Evolutionary conservation across 2,329 filamentous ascomycete genomes (phyloP), one percentile per base, ranked within the genome.

Genomic region (Exutisphaerella laricina): DNA sequence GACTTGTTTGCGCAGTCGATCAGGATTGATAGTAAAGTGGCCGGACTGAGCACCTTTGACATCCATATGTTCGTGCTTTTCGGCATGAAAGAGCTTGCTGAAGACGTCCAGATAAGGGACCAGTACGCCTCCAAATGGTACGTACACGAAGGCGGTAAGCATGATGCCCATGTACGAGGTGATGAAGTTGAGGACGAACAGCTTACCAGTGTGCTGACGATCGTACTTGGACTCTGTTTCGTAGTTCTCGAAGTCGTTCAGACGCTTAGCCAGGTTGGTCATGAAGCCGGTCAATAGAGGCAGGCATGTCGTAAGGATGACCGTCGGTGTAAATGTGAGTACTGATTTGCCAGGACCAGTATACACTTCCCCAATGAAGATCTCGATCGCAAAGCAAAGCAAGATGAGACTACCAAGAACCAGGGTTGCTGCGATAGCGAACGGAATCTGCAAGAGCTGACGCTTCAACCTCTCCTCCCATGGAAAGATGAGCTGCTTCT

Each of bases 181-280:
- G 66, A 97, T 90, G 67, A 96, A 95, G 70, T 96, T 94, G 59
- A 97, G 78, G 10, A 97, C 81, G 59, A 98, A 97, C 23, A 94
- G 84, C 71, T 98, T 98, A 45, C 86, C 82, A 0, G 92, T 87
- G 60, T 95, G 78, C 1, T 89, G 85, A 14, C 85, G 79, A 47
- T 94, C 80, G 58, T 95, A 85, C 10, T 82, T 82, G 53, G 89
- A 87, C 45, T 85, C 77, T 0, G 88, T 97, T 56, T 89, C 85
- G 63, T 97, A 95, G 60, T 98, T 98, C 60, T 98, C 92, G 53
- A 81, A 80, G 10, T 88, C 74, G 0, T 85, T 96, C 29, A 98
- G 70, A 22, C 71, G 77, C 12, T 83, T 82, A 4, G 90, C 92
- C 51, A 92, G 77, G 21, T 70, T 74, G 16, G 85, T 94, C 5